phyloP scores from a whole-genome alignment of 345 rosid genomes.

The Chamaenerion angustifolium region DNA sequence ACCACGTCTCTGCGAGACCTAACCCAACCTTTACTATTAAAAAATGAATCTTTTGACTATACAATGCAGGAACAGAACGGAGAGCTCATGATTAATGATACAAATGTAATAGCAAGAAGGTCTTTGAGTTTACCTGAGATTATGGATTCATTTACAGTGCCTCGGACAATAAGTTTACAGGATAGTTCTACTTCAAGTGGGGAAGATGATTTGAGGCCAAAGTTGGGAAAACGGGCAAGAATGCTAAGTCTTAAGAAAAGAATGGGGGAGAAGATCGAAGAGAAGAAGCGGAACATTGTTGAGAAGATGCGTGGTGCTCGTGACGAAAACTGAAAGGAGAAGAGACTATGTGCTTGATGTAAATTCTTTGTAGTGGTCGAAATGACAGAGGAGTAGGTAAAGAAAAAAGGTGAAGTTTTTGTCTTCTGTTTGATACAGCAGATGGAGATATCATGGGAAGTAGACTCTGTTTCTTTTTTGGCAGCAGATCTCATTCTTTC shows the following conservation, averaged over 20 bases:
- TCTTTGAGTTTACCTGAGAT: too few species aligned
- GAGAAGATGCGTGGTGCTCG: conserved; percentile 70
- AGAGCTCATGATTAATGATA: background rate
- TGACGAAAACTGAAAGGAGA: conserved; percentile 3
- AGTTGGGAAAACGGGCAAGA: conserved; percentile 48
- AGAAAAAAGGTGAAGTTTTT: too few species aligned
- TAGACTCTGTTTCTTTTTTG: too few species aligned
- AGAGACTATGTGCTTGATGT: background rate
- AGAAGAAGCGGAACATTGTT: conserved; percentile 69
- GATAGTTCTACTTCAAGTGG: conserved; percentile 10
- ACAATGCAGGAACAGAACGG: conserved; percentile 10
- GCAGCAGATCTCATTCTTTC: too few species aligned
- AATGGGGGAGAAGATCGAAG: conserved; percentile 84
- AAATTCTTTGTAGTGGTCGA: background rate
- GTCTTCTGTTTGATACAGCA: too few species aligned
- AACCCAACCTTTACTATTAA: conserved; percentile 33
- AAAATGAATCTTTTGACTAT: conserved; percentile 20
- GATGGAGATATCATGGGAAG: too few species aligned
- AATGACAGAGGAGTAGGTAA: too few species aligned
- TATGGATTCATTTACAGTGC: conserved; percentile 5
- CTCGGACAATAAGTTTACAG: conserved; percentile 4
- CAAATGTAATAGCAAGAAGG: too few species aligned
- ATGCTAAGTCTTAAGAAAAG: conserved; percentile 79
- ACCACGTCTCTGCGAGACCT: conserved; percentile 37
- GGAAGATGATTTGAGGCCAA: conserved; percentile 42